These are phyloP conservation scores for Suillus variegatus DNA, from an alignment of 768 basidiomycete species.

Conservation along the genomic window DNA sequence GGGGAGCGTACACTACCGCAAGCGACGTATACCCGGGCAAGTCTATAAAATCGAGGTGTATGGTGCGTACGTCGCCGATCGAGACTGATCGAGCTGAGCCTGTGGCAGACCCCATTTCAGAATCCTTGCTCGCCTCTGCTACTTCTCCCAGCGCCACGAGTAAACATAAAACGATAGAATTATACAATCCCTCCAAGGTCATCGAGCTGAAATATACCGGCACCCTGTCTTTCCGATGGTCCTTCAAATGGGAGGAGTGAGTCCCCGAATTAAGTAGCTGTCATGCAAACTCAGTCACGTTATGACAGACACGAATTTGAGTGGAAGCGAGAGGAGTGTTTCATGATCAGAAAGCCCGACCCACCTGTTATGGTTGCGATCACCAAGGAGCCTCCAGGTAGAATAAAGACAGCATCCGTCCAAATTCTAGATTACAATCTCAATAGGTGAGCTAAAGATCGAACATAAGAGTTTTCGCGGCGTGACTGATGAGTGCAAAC, in stretches of 20 bases:
- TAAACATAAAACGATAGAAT: slow-evolving; percentile 75
- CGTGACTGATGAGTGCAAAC: neutral
- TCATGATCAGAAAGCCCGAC: slow-evolving; percentile 81
- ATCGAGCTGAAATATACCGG: slow-evolving; percentile 78
- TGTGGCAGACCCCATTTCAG: slow-evolving; percentile 67
- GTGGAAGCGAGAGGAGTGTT: slow-evolving; percentile 86
- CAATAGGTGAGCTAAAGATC: slow-evolving; percentile 51
- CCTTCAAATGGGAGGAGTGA: slow-evolving; percentile 82
- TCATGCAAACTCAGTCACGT: neutral
- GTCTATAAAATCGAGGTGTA: slow-evolving; percentile 69
- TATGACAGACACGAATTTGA: slow-evolving; percentile 72
- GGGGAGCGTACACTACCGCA: slow-evolving; percentile 70
- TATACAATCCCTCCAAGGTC: slow-evolving; percentile 69
- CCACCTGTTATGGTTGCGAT: slow-evolving; percentile 84
- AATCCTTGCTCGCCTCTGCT: slow-evolving; percentile 69
- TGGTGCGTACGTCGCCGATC: slow-evolving; percentile 42
- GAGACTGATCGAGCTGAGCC: neutral
- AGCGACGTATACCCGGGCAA: slow-evolving; percentile 54
- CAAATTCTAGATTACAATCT: slow-evolving; percentile 88
- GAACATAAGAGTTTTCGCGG: neutral
- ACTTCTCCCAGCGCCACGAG: slow-evolving; percentile 61
- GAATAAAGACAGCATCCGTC: slow-evolving; percentile 61
- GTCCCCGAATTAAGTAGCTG: slow-evolving; percentile 26
- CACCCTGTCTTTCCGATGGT: slow-evolving; percentile 73
- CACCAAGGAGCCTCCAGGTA: slow-evolving; percentile 72